Conservation (phyloP, 106 monocot species). For the Dendrobium catenatum region DNA sequence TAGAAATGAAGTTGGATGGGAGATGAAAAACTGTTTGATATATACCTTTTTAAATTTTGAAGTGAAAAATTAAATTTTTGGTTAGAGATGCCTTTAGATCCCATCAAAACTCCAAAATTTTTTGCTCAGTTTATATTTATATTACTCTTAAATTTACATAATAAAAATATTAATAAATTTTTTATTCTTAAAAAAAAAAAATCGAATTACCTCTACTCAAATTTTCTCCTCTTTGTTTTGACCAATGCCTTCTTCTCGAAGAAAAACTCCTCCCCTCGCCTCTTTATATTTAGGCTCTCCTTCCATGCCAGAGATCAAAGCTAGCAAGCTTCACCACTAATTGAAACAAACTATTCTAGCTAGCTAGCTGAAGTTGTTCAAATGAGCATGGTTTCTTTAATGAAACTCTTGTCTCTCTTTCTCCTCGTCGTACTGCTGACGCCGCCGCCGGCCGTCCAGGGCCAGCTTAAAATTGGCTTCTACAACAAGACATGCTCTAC, state of each 20-base stretch:
- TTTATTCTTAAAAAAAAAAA: too few species aligned
- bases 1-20: too few species aligned
- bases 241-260: neutral
- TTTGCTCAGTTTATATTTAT: too few species aligned
- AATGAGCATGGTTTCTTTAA: neutral
- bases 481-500: constrained; percentile 37
- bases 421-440: neutral
- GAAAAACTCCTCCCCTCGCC: neutral
- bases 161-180: too few species aligned
- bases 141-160: too few species aligned
- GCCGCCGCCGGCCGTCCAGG: neutral
- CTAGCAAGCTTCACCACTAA: neutral
- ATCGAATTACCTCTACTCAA: too few species aligned
- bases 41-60: too few species aligned
- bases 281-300: neutral
- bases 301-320: neutral
- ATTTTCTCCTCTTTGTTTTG: neutral
- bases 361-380: too few species aligned
- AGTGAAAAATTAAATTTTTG: too few species aligned
- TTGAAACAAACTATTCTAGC: neutral
- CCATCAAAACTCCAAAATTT: too few species aligned
- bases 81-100: too few species aligned
- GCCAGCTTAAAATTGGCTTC: constrained; percentile 36
- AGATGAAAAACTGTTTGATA: too few species aligned
- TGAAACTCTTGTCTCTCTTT: constrained; percentile 5